Percentiles rank a stretch among this genome's conserved stretches.
Evolutionary conservation across 1,284 basidiomycete genomes (phyloP).

Genomic region (Naganishia albida): DNA sequence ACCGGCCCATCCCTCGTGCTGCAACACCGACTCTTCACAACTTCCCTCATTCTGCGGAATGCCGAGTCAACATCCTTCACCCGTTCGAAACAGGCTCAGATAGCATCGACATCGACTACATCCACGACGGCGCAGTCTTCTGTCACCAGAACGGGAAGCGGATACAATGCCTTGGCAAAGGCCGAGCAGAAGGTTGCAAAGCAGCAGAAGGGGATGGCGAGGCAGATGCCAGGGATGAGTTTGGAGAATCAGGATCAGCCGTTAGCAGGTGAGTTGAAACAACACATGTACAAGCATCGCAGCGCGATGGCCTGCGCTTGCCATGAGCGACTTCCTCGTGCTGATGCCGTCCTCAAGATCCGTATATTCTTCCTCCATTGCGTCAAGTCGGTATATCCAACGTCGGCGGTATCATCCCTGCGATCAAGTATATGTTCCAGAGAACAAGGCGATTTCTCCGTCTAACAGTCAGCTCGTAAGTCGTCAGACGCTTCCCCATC

Average conservation of each 20-base stretch:
- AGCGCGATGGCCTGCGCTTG: no score
- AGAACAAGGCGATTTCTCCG: conserved; percentile 9
- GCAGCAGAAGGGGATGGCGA: conserved; percentile 24
- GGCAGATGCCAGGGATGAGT: conserved; percentile 27
- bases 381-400: conserved; percentile 15
- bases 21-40: conserved; percentile 7
- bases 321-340: neutral
- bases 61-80: conserved; percentile 16
- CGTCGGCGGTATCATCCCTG: conserved; percentile 22
- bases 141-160: conserved; percentile 1
- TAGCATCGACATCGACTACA: neutral
- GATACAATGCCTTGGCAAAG: conserved; percentile 25
- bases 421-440: conserved; percentile 14
- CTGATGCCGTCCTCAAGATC: conserved; percentile 1
- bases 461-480: conserved; percentile 9
- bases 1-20: neutral
- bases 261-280: conserved; percentile 19
- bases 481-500: neutral
- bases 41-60: neutral
- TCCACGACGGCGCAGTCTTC: conserved; percentile 19
- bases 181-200: conserved; percentile 23
- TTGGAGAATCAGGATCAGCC: conserved; percentile 27
- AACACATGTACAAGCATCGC: no score
- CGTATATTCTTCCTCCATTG: conserved; percentile 23
- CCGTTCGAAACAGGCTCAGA: neutral